Percentiles rank a stretch among this genome's conserved stretches.
Conservation (phyloP, 257 asterid species). For the Ocimum tenuiflorum region DNA sequence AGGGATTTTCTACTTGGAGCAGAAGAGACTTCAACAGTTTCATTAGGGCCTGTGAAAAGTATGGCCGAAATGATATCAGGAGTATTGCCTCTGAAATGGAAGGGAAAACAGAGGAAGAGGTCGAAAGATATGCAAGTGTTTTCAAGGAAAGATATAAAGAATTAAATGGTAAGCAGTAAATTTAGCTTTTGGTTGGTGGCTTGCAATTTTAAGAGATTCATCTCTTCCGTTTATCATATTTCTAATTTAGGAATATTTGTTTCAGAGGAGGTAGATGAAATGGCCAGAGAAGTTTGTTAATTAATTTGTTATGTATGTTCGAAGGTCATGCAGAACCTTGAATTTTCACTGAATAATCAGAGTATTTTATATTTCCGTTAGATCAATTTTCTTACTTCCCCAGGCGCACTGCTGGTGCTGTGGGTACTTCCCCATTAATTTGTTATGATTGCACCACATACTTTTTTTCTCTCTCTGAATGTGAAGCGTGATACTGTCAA, state of each 20-base stretch:
- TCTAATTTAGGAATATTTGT: background rate
- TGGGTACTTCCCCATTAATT: background rate
- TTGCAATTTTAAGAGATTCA: background rate
- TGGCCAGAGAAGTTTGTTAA: background rate
- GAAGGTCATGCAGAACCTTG: background rate
- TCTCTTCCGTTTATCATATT: background rate
- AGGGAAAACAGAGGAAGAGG: conserved; percentile 89
- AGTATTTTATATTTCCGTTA: background rate
- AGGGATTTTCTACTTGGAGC: conserved; percentile 99
- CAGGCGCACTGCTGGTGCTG: no score
- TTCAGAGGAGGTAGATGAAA: background rate
- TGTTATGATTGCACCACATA: background rate
- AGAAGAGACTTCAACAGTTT: conserved; percentile 87
- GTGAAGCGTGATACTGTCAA: background rate
- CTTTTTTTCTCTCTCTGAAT: background rate
- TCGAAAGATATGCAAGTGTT: conserved; percentile 75
- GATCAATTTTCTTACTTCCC: background rate
- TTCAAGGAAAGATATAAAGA: conserved; percentile 93
- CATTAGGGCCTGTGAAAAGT: conserved; percentile 95
- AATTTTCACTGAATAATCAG: background rate
- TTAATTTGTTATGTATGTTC: background rate
- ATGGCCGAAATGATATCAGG: conserved; percentile 73
- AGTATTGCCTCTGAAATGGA: conserved; percentile 93
- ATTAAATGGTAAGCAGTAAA: conserved; percentile 58
- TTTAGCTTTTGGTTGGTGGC: conserved; percentile 7